Conservation (phyloP, 768 basidiomycete species). For the Pleurotus sapidus region DNA sequence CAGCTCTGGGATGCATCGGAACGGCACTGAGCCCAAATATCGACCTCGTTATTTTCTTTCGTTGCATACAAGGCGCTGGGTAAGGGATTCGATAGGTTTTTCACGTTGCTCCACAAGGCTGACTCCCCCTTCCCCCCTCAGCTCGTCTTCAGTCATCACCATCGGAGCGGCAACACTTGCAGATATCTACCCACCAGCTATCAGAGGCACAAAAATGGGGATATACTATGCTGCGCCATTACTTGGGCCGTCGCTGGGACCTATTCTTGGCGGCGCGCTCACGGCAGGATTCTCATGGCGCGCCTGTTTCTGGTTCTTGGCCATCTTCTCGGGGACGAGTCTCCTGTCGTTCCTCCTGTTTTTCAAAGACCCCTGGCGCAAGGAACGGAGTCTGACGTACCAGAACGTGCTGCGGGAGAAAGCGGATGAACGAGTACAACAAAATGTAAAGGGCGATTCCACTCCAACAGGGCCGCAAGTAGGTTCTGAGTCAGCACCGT, state of each 20-base stretch:
- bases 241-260: constrained; percentile 73
- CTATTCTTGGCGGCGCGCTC: constrained; percentile 67
- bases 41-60: constrained; percentile 60
- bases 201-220: constrained; percentile 81
- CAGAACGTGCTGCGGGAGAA: constrained; percentile 52
- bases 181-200: constrained; percentile 72
- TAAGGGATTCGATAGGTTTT: constrained; percentile 23
- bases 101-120: constrained; percentile 9
- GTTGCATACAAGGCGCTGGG: constrained; percentile 68
- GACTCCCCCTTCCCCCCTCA: constrained; percentile 22
- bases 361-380: constrained; percentile 81
- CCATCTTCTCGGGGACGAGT: constrained; percentile 54
- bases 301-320: constrained; percentile 80
- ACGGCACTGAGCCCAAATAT: constrained; percentile 56
- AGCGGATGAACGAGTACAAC: constrained; percentile 9
- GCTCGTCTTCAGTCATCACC: constrained; percentile 59
- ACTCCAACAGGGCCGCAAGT: constrained; percentile 54
- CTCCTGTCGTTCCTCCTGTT: constrained; percentile 57
- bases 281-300: constrained; percentile 75
- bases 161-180: constrained; percentile 79
- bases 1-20: constrained; percentile 51
- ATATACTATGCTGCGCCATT: constrained; percentile 78
- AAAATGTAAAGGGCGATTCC: constrained; percentile 52
- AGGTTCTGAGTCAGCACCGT: background rate
- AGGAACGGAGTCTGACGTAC: constrained; percentile 79